Conservation (phyloP, 768 basidiomycete species). For the Hygrophorus russula region DNA sequence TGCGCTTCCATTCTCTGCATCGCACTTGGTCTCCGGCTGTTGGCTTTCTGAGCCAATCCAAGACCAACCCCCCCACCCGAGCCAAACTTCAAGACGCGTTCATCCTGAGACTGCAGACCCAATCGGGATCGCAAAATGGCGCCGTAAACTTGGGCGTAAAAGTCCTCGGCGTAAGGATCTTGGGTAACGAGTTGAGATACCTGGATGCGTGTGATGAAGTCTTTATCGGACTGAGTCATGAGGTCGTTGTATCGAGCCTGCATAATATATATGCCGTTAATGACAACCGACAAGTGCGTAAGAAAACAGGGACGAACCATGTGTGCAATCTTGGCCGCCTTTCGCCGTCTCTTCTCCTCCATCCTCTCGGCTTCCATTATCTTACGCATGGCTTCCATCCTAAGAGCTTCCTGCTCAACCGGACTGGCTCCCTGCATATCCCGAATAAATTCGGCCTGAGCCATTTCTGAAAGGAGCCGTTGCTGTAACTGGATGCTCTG, state of each 20-base stretch:
- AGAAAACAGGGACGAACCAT: constrained; percentile 43
- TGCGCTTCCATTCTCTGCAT: constrained; percentile 93
- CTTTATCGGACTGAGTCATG: constrained; percentile 98
- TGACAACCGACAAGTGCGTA: constrained; percentile 3
- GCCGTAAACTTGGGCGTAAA: constrained; percentile 94
- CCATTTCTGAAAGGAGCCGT: constrained; percentile 64
- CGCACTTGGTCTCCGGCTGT: constrained; percentile 65
- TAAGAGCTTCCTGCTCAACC: constrained; percentile 57
- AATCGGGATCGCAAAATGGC: constrained; percentile 72
- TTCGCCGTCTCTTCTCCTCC: constrained; percentile 75
- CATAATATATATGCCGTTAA: constrained; percentile 2
- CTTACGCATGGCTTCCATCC: constrained; percentile 75
- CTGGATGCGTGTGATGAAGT: constrained; percentile 98
- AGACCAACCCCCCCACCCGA: constrained; percentile 78
- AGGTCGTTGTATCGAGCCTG: constrained; percentile 89
- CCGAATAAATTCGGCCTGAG: constrained; percentile 56
- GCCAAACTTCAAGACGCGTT: constrained; percentile 78
- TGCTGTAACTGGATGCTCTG: constrained; percentile 68
- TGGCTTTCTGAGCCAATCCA: constrained; percentile 59
- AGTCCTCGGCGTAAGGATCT: constrained; percentile 97
- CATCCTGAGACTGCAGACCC: constrained; percentile 61
- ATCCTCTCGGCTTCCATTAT: constrained; percentile 85
- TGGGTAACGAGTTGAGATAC: constrained; percentile 95
- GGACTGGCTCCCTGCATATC: constrained; percentile 51
- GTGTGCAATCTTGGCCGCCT: constrained; percentile 77